Percentiles rank a stretch among this genome's conserved stretches.
phyloP scores from a whole-genome alignment of 345 rosid genomes.

The Salix arbutifolia region DNA sequence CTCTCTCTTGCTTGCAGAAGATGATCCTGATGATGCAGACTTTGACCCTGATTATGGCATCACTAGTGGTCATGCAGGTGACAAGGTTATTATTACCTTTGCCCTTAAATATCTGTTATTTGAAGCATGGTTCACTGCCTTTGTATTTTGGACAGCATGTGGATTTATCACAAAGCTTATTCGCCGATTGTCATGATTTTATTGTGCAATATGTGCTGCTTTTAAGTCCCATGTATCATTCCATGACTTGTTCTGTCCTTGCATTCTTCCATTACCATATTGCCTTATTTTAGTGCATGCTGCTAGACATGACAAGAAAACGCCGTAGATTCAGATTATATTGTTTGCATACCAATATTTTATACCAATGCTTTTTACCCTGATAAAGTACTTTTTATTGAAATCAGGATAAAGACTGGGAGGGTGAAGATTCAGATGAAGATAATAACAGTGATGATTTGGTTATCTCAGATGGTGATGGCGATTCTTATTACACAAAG shows the following conservation, averaged over 20 bases:
- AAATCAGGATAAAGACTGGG: slow-evolving; percentile 71
- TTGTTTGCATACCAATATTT: not conserved
- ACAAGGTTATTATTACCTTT: slow-evolving; percentile 55
- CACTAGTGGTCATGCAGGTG: slow-evolving; percentile 32
- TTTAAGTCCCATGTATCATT: not conserved
- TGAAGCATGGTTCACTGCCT: not conserved
- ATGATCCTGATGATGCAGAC: slow-evolving; percentile 98
- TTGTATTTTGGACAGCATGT: not conserved
- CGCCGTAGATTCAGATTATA: not conserved
- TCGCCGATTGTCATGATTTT: not conserved
- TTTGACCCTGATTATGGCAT: slow-evolving; percentile 77
- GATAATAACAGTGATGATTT: slow-evolving; percentile 59
- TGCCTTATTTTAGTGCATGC: not conserved
- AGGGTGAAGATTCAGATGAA: slow-evolving; percentile 67
- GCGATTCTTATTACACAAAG: slow-evolving; percentile 56
- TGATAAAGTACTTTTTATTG: not conserved
- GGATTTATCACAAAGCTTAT: not conserved
- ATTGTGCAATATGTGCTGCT: not conserved
- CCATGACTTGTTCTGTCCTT: not conserved
- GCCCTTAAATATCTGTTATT: not conserved
- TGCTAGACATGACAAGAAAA: not conserved
- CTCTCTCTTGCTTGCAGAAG: slow-evolving; percentile 49
- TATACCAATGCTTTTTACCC: not conserved
- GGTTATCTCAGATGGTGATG: slow-evolving; percentile 54
- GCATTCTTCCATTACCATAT: not conserved